Percentiles rank a stretch among this genome's conserved stretches.
Conservation (phyloP, 1,139 yeast species). For the Debaryomycetaceae sp. region DNA sequence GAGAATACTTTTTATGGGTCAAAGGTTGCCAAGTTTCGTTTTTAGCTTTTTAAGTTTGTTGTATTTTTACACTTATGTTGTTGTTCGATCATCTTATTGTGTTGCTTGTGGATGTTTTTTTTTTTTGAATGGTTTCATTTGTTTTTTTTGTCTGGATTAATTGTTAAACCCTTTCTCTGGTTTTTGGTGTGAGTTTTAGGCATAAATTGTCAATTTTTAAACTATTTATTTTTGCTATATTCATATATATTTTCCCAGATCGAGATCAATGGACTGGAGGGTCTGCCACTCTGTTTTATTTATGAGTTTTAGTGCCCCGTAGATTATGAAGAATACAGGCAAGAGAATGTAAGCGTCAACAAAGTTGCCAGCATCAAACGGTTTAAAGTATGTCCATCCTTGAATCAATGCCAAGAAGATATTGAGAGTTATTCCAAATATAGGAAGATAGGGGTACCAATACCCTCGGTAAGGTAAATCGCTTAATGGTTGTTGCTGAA, state of each 20-base stretch:
- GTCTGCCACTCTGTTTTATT: slow-evolving; percentile 44
- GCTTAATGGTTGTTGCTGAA: slow-evolving; percentile 40
- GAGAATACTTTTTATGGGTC: too few relatives aligned
- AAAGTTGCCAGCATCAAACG: slow-evolving; percentile 57
- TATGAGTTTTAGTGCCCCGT: slow-evolving; percentile 29
- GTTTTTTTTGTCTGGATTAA: background rate
- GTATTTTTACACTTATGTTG: too few relatives aligned
- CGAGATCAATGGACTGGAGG: slow-evolving; percentile 44
- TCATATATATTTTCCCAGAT: slow-evolving; percentile 26
- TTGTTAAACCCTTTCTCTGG: background rate
- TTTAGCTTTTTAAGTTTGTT: too few relatives aligned
- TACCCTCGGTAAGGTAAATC: slow-evolving; percentile 55
- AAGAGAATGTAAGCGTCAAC: slow-evolving; percentile 65
- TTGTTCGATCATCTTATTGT: too few relatives aligned
- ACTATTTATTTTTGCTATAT: too few relatives aligned
- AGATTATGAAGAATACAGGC: slow-evolving; percentile 50
- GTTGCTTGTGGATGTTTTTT: too few relatives aligned
- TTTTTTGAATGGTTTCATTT: too few relatives aligned
- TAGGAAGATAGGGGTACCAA: slow-evolving; percentile 53
- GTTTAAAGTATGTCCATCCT: slow-evolving; percentile 65
- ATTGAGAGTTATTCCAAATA: slow-evolving; percentile 49
- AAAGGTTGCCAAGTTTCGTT: too few relatives aligned
- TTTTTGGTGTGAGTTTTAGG: background rate
- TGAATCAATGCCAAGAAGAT: slow-evolving; percentile 58
- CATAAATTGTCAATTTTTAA: too few relatives aligned